Evolutionary conservation across 2,329 filamentous ascomycete genomes (phyloP), one percentile per base, ranked within the genome.

Genomic region (Phyllachora maydis): DNA sequence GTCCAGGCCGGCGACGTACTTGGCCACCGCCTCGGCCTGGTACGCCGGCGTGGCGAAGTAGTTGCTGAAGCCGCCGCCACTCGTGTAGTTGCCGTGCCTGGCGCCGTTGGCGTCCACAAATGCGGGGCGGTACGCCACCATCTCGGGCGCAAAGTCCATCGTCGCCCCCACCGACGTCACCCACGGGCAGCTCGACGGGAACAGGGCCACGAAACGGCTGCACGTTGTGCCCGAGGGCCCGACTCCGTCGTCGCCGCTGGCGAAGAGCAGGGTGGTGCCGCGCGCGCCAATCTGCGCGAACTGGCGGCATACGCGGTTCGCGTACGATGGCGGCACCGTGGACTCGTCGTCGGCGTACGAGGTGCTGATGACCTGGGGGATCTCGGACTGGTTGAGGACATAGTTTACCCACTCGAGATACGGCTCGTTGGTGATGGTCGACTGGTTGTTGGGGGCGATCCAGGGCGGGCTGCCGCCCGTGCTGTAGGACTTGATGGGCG

Each of bases 311-410:
- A 71, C 65, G 23, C 58, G 55, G 23, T 51, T 49, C 11, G 65
- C 64, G 36, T 74, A 78, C 8, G 58, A 56, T 3, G 47, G 36
- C 0, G 71, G 70, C 0, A 77, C 35, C 2, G 60, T 71, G n/a
- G n/a, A n/a, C n/a, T 77, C 72, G 24, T 65, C 57, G 29, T 75
- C 68, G 22, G 66, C 69, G 39, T 77, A 77, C 0, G 66, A 73
- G 8, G 63, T 67, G 24, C 55, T 62, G 35, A 77, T 59, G 10
- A 68, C 60, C 22, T 65, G 57, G 1, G 72, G 70, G 2, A 77
- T 49, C 5, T 49, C 38, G 0, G 43, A 35, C 1, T 71, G 53
- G 3, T 42, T 47, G 3, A 69, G 45, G 34, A 74, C 40, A 40
- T 65, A 63, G 26, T 62, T 54, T 6, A 75, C 49, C 49, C 63